A percentile compares a stretch with the other conserved stretches of the same genome.
These are phyloP conservation scores for Kuraishia ogatae DNA, from an alignment of 805 yeast species.

Conservation along the genomic window DNA sequence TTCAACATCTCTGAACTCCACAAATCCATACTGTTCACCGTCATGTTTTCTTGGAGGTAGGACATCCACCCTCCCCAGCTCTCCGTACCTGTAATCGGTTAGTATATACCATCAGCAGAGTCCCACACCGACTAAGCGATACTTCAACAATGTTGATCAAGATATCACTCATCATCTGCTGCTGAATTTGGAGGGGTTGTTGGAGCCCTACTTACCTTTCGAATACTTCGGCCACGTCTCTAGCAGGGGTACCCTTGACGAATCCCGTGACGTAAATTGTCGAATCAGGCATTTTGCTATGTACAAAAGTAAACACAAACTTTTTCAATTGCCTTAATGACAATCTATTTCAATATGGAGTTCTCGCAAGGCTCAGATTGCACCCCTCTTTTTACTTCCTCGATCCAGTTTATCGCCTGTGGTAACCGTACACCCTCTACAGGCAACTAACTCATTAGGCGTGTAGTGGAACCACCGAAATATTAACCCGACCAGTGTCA, in stretches of 20 bases:
- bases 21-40: conserved; percentile 56
- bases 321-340: background rate
- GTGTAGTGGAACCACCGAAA: background rate
- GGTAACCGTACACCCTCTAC: background rate
- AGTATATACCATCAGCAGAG: background rate
- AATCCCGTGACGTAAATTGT: conserved; percentile 29
- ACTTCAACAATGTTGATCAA: background rate
- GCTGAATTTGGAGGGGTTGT: too few species aligned
- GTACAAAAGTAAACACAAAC: background rate
- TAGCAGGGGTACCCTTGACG: conserved; percentile 42
- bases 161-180: too few species aligned
- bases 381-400: background rate
- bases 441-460: background rate
- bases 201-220: conserved; percentile 40
- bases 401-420: background rate
- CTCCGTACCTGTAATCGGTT: conserved; percentile 35
- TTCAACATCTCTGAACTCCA: conserved; percentile 42
- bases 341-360: background rate
- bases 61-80: conserved; percentile 48
- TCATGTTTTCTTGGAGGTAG: conserved; percentile 56
- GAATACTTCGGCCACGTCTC: conserved; percentile 49
- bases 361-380: background rate
- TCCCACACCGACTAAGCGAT: too few species aligned
- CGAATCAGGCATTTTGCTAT: conserved; percentile 7
- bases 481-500: background rate